Percentiles rank a stretch among this genome's conserved stretches.
Conservation (phyloP, 1,284 basidiomycete species). For the Fomes fomentarius region DNA sequence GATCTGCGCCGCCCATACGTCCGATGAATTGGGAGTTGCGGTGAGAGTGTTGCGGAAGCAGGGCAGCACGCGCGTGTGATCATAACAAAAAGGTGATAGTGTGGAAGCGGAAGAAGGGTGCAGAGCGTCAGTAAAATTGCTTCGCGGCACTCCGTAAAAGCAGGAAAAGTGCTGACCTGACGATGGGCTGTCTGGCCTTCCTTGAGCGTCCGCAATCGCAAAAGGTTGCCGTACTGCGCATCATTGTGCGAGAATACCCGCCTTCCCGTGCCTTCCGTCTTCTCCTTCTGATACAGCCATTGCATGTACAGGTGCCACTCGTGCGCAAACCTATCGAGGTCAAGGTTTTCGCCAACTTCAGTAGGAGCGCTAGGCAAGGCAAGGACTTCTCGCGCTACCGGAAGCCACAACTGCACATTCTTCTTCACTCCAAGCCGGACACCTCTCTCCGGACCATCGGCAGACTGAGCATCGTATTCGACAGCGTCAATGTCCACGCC, state of each 20-base stretch:
- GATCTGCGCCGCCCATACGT: constrained; percentile 50
- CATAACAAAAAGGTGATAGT: not conserved
- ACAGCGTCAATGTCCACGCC: constrained; percentile 82
- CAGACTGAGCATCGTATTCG: constrained; percentile 42
- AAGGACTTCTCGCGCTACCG: constrained; percentile 65
- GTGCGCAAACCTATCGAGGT: constrained; percentile 64
- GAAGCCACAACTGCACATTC: constrained; percentile 69
- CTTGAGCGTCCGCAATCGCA: constrained; percentile 65
- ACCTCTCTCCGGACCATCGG: constrained; percentile 46
- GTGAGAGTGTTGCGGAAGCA: not conserved
- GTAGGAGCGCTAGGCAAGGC: constrained; percentile 51
- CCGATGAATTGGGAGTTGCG: constrained; percentile 3
- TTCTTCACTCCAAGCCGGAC: constrained; percentile 62
- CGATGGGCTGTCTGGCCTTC: constrained; percentile 63
- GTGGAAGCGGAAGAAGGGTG: constrained; percentile 2
- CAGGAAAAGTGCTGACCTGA: constrained; percentile 50
- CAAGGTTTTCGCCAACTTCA: constrained; percentile 48
- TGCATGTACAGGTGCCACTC: constrained; percentile 71
- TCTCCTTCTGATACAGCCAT: constrained; percentile 69
- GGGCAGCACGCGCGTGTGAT: not conserved
- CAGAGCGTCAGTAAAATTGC: constrained; percentile 10
- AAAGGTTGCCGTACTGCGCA: constrained; percentile 91
- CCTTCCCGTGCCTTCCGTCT: constrained; percentile 54
- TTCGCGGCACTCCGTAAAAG: constrained; percentile 5
- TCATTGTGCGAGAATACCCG: constrained; percentile 90